These are phyloP conservation scores for Chrysanthemum makinoi DNA, from an alignment of 129 eudicot genomes.

Conservation along the genomic window DNA sequence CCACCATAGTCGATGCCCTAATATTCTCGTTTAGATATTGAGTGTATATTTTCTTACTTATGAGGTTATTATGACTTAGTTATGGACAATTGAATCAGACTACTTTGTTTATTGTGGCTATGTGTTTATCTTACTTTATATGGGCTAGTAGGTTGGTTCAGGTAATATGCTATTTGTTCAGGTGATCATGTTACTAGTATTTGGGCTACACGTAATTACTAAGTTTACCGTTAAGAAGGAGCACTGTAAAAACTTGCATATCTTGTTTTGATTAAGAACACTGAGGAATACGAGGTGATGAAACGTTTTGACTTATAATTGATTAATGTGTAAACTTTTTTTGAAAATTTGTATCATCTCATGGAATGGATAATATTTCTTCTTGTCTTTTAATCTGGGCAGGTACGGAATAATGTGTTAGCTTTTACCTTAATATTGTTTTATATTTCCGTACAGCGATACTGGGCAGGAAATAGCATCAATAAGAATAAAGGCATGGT, in stretches of 20 bases:
- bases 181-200: neutral
- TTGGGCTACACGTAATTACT: too few relatives aligned
- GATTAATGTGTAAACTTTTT: neutral
- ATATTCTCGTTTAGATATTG: too few relatives aligned
- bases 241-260: too few relatives aligned
- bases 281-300: neutral
- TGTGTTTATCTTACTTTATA: slow-evolving; percentile 8
- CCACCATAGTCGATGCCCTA: too few relatives aligned
- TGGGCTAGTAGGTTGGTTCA: neutral
- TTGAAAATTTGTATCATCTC: neutral
- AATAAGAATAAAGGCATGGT: slow-evolving; percentile 67
- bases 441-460: slow-evolving; percentile 54
- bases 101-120: neutral
- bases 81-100: neutral
- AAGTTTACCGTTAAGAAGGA: neutral
- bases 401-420: neutral
- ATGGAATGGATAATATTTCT: too few relatives aligned
- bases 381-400: too few relatives aligned
- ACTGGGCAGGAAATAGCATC: slow-evolving; percentile 51
- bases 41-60: too few relatives aligned
- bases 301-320: neutral
- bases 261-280: too few relatives aligned
- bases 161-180: neutral
- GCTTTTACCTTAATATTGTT: slow-evolving; percentile 13
- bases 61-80: too few relatives aligned